Percentiles rank a stretch among this genome's conserved stretches.
Evolutionary conservation across 2,329 filamentous ascomycete genomes (phyloP).

Genomic region (Fusarium continuum): DNA sequence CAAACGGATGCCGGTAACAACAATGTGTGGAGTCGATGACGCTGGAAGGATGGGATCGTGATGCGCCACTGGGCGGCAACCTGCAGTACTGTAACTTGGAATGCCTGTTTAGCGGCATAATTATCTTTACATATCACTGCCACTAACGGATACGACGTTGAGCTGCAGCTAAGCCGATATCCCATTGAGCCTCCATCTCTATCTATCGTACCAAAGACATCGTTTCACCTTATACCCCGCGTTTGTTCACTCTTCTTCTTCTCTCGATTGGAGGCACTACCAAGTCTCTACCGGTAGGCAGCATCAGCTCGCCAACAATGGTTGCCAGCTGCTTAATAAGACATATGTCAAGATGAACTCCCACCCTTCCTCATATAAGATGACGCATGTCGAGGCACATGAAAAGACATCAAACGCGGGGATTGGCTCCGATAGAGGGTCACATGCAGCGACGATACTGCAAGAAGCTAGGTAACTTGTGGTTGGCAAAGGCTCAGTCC

Average conservation of each 20-base stretch:
- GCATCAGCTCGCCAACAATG: background rate
- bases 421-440: slow-evolving; percentile 22
- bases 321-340: background rate
- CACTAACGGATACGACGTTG: slow-evolving; percentile 14
- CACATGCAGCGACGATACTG: slow-evolving; percentile 20
- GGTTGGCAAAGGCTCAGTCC: slow-evolving; percentile 5
- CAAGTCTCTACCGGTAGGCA: background rate
- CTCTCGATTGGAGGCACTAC: background rate
- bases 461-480: background rate
- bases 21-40: slow-evolving; percentile 26
- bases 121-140: slow-evolving; percentile 8
- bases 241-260: background rate
- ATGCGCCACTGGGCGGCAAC: slow-evolving; percentile 24
- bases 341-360: slow-evolving; percentile 2
- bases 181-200: background rate
- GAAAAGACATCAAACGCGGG: background rate
- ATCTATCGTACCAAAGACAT: background rate
- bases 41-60: slow-evolving; percentile 24
- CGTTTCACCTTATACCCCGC: background rate
- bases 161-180: slow-evolving; percentile 10
- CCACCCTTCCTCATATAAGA: slow-evolving; percentile 16
- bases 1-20: slow-evolving; percentile 6
- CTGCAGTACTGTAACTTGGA: too few relatives aligned
- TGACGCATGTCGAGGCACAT: slow-evolving; percentile 25
- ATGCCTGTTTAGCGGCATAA: slow-evolving; percentile 10